Base-by-base conservation (phyloP, 805 yeast genomes). In the Lipomyces yamadae region DNA sequence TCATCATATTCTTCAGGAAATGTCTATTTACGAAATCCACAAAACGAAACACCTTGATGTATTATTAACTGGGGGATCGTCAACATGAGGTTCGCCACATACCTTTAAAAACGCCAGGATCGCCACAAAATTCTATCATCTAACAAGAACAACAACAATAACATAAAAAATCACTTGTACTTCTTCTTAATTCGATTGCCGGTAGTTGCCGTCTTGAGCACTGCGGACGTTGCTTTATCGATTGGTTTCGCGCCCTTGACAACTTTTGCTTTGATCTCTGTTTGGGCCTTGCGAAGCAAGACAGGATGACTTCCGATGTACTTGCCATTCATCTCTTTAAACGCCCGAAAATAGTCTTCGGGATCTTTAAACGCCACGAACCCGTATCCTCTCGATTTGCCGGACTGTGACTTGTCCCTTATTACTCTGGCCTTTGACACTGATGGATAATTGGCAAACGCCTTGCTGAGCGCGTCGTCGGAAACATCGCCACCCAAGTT, bases 221-320 rank as follows among this genome's bases (percentile, higher is more conserved):
- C 30, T 18, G 54, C 50, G 5, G 61, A 60, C 6, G 70, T 66
- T 4, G 71, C 67, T 35, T 61, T 65, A 15, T 65, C 61, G 56
- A 42, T 53, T 11, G 66, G 71, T 37, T 67, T 61, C 6, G 42
- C 29, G 1, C 66, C 62, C 56, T 60, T 65, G 15, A 68, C 65
- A 30, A 63, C 55, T 53, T 63, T 63, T 24, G 65, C 34, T 53
- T 68, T 68, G 65, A 68, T 68, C 52, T 68, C 71, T 8, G 71
- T 68, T 55, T 62, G 86, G 0, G 94, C 93, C 66, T 87, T 80
- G 75, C 88, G 87, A 75, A 90, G 77, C 65, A 84, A 87, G 34
- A 90, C 86, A 0, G 95, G 95, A 72, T 88, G 88, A 72, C 82
- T 84, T 1, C 95, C 96, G 58, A 90, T 82, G 71, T 88, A 89